A percentile compares a stretch with the other conserved stretches of the same genome.
Conservation (phyloP, 2,329 filamentous ascomycete genomes). For the Calonectria hongkongensis region DNA sequence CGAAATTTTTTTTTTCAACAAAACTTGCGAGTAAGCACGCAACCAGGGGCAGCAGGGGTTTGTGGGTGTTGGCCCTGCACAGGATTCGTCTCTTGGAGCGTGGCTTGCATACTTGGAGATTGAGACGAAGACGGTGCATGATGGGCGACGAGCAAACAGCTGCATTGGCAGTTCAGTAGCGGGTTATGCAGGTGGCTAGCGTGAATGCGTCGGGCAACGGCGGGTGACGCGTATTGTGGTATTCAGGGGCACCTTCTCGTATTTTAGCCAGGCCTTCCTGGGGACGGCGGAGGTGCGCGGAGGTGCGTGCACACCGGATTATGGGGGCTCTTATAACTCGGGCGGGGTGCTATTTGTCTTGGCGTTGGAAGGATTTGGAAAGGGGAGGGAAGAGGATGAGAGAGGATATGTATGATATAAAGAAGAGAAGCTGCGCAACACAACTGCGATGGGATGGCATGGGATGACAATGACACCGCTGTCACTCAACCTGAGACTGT, state of each 20-base stretch:
- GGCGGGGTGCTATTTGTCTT: neutral
- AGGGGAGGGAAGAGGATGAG: neutral
- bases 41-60: neutral
- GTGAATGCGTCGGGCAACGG: slow-evolving; percentile 18
- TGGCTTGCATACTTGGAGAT: neutral
- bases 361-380: neutral
- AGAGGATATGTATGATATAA: neutral
- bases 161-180: slow-evolving; percentile 1
- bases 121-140: neutral
- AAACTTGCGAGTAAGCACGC: neutral
- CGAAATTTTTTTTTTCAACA: neutral
- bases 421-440: neutral
- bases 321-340: too few relatives aligned
- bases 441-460: neutral
- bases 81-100: neutral
- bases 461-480: neutral
- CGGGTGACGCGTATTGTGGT: slow-evolving; percentile 6
- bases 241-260: slow-evolving; percentile 18
- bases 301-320: neutral
- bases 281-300: neutral
- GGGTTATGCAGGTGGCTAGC: slow-evolving; percentile 3
- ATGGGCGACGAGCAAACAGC: neutral
- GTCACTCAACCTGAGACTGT: slow-evolving; percentile 7
- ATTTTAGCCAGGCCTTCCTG: neutral
- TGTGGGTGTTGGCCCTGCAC: neutral